These are phyloP conservation scores for Raddia distichophylla DNA, from an alignment of 176 grass and related monocot genomes.

Conservation along the genomic window DNA sequence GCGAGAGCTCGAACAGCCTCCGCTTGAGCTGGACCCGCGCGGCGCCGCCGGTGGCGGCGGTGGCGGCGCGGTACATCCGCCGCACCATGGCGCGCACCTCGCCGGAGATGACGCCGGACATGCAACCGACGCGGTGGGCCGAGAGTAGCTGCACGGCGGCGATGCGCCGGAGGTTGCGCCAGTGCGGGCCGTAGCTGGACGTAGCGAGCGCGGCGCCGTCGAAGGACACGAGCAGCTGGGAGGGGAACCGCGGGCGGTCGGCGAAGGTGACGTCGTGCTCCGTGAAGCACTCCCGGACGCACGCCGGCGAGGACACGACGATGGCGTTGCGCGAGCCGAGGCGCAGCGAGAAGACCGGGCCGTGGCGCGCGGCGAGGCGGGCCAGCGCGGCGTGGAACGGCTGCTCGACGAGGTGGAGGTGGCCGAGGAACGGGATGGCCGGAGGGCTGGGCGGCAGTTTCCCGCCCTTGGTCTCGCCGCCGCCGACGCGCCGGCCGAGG, in stretches of 20 bases:
- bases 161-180: constrained; percentile 72
- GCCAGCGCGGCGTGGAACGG: constrained; percentile 54
- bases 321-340: constrained; percentile 56
- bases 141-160: constrained; percentile 58
- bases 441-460: constrained; percentile 54
- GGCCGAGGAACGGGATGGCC: constrained; percentile 57
- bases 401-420: constrained; percentile 65
- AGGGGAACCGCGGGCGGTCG: constrained; percentile 59
- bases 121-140: constrained; percentile 39
- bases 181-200: constrained; percentile 54
- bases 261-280: constrained; percentile 64
- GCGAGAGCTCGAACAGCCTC: constrained; percentile 58
- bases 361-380: constrained; percentile 36
- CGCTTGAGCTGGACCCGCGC: constrained; percentile 55
- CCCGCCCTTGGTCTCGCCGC: not conserved
- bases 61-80: constrained; percentile 31
- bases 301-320: constrained; percentile 47
- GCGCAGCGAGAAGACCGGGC: constrained; percentile 55
- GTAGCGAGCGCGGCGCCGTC: constrained; percentile 41
- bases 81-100: constrained; percentile 53
- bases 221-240: constrained; percentile 37
- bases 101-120: constrained; percentile 32
- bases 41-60: not conserved
- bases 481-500: not conserved
- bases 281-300: constrained; percentile 63